phyloP scores from a whole-genome alignment of 805 yeast species.

The Yamadazyma olivae region DNA sequence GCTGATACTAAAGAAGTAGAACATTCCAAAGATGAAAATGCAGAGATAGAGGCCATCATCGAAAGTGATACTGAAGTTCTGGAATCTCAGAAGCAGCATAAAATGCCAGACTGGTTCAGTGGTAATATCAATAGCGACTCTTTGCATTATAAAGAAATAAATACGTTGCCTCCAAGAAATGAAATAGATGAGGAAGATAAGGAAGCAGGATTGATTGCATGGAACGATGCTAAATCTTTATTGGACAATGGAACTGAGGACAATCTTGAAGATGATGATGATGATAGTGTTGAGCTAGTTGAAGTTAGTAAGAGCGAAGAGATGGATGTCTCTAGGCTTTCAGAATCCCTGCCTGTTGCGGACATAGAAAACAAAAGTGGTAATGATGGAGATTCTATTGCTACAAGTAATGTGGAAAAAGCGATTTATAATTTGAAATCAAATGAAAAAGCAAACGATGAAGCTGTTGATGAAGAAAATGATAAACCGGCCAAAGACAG shows the following conservation, averaged over 20 bases:
- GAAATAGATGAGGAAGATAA: constrained; percentile 31
- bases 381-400: neutral
- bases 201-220: constrained; percentile 48
- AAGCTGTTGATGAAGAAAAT: constrained; percentile 11
- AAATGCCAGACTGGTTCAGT: constrained; percentile 34
- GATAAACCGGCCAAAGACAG: neutral
- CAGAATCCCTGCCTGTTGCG: neutral
- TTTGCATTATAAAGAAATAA: neutral
- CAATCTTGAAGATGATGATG: neutral
- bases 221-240: constrained; percentile 44
- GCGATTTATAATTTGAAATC: neutral
- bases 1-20: constrained; percentile 1
- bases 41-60: constrained; percentile 7
- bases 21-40: constrained; percentile 5
- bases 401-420: neutral
- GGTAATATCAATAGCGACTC: constrained; percentile 10
- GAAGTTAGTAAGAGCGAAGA: neutral
- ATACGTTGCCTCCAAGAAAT: constrained; percentile 11
- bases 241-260: constrained; percentile 11
- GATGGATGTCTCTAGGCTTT: neutral
- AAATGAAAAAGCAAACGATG: neutral
- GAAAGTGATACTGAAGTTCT: constrained; percentile 9
- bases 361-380: neutral
- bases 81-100: constrained; percentile 2
- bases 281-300: neutral